Base-by-base conservation (phyloP, 495 filamentous ascomycete genomes). In the Tricharina praecox region DNA sequence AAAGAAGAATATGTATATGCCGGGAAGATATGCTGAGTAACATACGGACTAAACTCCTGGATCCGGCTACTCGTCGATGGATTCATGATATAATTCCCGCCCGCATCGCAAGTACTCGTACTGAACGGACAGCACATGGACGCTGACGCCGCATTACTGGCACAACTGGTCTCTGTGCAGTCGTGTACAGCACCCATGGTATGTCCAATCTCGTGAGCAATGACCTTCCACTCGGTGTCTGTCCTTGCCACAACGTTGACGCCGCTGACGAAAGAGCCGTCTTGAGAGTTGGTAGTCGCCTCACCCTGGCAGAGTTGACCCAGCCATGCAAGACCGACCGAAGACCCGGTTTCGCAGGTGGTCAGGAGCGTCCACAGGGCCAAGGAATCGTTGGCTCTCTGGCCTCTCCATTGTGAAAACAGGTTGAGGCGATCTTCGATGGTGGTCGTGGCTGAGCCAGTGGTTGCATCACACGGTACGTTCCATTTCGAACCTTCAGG, bases 131-230 rank as follows among this genome's bases (percentile, higher is more conserved):
- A 97, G 62, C 90, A 97, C 68, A 87, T 74, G 35, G 88, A 86
- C 8, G 70, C 70, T 20, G 69, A 65, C 24, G 82, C 72, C 3
- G 72, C 71, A 18, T 70, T 68, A 48, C 77, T 67, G 1, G 50
- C 39, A 62, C 90, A 96, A n/a, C 79, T 75, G 10, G 65, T 35
- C 0, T 67, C 56, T 3, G 72, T 78, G 62, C 90, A 97, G 64
- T 97, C 90, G 60, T 97, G 90, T 30, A 94, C 85, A 10, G 90
- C 92, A 34, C 90, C 90, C 57, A 94, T 94, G 0, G 85, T 95
- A 53, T 97, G 90, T 8, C 90, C 90, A 10, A 82, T 76, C 62
- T 97, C 92, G 57, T 97, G 90, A 50, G 90, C 88, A 65, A 96
- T 85, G 43, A 97, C 82, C 61, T 94, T 85, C 92, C 92, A 97